Conservation (phyloP, 768 basidiomycete genomes). For the Filobasidium floriforme region DNA sequence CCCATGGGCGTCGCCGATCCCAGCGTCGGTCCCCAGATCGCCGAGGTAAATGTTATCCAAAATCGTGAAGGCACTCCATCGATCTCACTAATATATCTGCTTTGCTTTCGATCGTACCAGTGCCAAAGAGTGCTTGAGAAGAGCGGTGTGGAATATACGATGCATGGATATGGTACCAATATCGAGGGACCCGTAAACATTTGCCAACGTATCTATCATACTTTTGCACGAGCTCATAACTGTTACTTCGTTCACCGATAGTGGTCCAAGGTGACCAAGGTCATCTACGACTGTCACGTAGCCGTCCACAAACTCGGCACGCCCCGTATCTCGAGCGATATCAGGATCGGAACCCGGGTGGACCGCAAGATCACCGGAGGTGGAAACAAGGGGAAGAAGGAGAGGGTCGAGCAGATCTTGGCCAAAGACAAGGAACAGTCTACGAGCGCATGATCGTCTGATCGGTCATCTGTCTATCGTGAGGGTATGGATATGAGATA, state of each 20-base stretch:
- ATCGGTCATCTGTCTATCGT: not conserved
- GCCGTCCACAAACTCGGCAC: constrained; percentile 43
- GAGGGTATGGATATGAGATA: not conserved
- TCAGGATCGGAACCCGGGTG: constrained; percentile 84
- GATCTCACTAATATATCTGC: not conserved
- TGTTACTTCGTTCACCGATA: constrained; percentile 56
- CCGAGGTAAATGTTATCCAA: constrained; percentile 44
- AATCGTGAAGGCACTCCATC: not conserved
- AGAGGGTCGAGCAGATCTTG: constrained; percentile 72
- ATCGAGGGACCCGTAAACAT: not conserved
- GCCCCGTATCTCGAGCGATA: constrained; percentile 58
- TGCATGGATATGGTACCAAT: constrained; percentile 12
- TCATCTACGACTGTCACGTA: constrained; percentile 79
- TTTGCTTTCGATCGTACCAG: not conserved
- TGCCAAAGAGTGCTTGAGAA: constrained; percentile 75
- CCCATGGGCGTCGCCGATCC: constrained; percentile 39
- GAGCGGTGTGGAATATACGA: constrained; percentile 75
- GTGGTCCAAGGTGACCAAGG: constrained; percentile 73
- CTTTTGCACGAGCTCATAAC: constrained; percentile 60
- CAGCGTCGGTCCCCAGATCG: constrained; percentile 39
- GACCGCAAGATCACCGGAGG: constrained; percentile 56
- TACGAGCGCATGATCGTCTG: not conserved
- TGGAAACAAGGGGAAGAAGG: constrained; percentile 72
- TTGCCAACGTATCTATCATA: not conserved
- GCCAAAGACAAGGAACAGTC: constrained; percentile 26